Evolutionary conservation across 2,329 filamentous ascomycete genomes (phyloP), one percentile per base, ranked within the genome.

Genomic region (Didymosphaeria variabile): DNA sequence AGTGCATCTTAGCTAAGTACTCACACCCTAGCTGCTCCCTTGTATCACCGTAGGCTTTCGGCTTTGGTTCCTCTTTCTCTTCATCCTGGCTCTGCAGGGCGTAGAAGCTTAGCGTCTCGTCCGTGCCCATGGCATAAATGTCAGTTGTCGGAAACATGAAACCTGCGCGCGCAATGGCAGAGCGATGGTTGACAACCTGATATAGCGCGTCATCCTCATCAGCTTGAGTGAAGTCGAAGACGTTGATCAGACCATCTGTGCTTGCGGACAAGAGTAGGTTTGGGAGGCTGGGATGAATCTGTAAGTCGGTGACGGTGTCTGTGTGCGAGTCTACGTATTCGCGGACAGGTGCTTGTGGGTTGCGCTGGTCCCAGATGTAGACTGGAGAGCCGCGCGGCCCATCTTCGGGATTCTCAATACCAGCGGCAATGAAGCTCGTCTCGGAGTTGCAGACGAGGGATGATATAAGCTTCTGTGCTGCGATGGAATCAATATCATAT

Each of bases 131-230:
- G 4, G 90, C 90, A 65, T 88, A 92, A 34, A 93, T 85, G 42
- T 77, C 72, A 2, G 73, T 77, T 42, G 63, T 64, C 0, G 72
- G 72, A 50, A 82, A 87, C 57, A 94, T 81, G 79, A 93, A 94
- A 5, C 88, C 90, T 15, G 91, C 88, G 67, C 87, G 90, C 75
- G 93, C 91, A 65, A 94, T 86, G 0, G 91, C 92, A 36, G 89
- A 87, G 40, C 87, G 85, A 72, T 92, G 90, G 77, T 94, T 94
- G 75, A 94, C 88, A 13, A 92, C 91, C 77, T 93, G 90, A 60
- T 91, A 82, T 21, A 93, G 81, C 0, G 91, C 88, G 50, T 94
- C 91, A 72, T 94, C 91, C 77, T 94, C 91, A 60, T 91, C 84
- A 8, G 66, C 65, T 50, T 77, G 71, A 51, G 84, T 83, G 19